Base-by-base conservation (phyloP, 2,329 filamentous ascomycete species). In the Piedraia hortae region DNA sequence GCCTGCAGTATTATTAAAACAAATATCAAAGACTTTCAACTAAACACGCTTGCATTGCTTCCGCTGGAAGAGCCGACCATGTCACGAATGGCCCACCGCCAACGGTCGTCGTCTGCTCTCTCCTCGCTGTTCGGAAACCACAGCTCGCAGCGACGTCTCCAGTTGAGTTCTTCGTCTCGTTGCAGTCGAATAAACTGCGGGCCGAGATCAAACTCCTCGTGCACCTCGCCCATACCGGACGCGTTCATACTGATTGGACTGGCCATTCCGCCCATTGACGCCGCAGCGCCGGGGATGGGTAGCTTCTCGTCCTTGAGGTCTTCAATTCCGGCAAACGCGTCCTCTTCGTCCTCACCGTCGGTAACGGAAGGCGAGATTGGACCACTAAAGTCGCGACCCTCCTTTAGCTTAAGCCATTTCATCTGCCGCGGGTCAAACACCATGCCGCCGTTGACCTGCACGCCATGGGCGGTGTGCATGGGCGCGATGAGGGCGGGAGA, bases 371-470 rank as follows among this genome's bases (percentile, higher is more conserved):
- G 47, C 5, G 46, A 41, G 6, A 41, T 26, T 6, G 39, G 41
- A 14, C 44, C 42, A 10, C 32, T 36, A 27, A 42, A 27, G 36
- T 45, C 32, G 33, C 44, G 27, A 22, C 29, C 53, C 10, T 34
- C 33, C 26, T 42, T 41, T 13, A 39, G 31, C 45, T 90, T 91
- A 25, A 93, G 58, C 85, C 85, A 97, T 43, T 78, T 88, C 82
- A 97, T 93, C 35, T 75, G 75, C 30, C 77, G 69, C 3, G 85
- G 85, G 40, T 97, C 85, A 42, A 93, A 97, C 6, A 93, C 72
- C 85, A 97, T 97, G 34, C 78, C 77, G n/a, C 78, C 74, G 26
- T 91, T 78, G 16, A 91, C 72, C 46, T 91, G 80, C 8, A 90
- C 71, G 29, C 77, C 80, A 38, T 82, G 74, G 28, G 69, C 42